Base-by-base conservation (phyloP, 805 yeast genomes). In the Pichia rugopelliculosa region DNA sequence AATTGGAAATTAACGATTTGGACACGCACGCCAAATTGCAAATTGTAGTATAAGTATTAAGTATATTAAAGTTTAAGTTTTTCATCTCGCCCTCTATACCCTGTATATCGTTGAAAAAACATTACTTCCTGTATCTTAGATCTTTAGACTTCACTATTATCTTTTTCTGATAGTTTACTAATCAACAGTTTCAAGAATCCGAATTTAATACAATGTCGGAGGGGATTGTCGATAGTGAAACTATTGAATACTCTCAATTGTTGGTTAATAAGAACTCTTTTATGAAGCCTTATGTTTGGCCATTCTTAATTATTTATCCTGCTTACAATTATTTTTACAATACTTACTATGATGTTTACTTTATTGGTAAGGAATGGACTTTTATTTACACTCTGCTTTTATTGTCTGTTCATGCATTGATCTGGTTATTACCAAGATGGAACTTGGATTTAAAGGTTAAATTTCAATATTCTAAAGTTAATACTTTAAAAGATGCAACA, bases 341-440 rank as follows among this genome's bases (percentile, higher is more conserved):
- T 50, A 68, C 69, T 51, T 78, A 82, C 48, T 91, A 91, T 65
- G 98, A 91, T 49, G 71, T 68, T 49, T 87, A 87, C 62, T 84
- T 91, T 59, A 84, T 76, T 40, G 96, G 96, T 23, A 76, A 84
- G 41, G 99, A 91, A 68, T 93, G 99, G 98, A 93, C 98, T 0
- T 87, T 87, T 64, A 93, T 91, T 34, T 90, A 79, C 59, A 70
- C 88, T 22, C 84, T 95, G 51, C 65, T 89, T 6, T 72, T 90
- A 44, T 64, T 84, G 34, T 79, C 96, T 2, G 51, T 84, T 49
- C 95, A 91, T 61, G 69, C 82, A 39, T 70, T 91, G 62, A 70
- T 91, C 49, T 76, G 89, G 83, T 76, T 91, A 64, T 77, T 88
- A 78, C 96, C 98, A n/a, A 84, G 84, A 59, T 91, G 99, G 99